Evolutionary conservation across 352 stramenopile species (phyloP).

Genomic region (Thalassiosira sp.): DNA sequence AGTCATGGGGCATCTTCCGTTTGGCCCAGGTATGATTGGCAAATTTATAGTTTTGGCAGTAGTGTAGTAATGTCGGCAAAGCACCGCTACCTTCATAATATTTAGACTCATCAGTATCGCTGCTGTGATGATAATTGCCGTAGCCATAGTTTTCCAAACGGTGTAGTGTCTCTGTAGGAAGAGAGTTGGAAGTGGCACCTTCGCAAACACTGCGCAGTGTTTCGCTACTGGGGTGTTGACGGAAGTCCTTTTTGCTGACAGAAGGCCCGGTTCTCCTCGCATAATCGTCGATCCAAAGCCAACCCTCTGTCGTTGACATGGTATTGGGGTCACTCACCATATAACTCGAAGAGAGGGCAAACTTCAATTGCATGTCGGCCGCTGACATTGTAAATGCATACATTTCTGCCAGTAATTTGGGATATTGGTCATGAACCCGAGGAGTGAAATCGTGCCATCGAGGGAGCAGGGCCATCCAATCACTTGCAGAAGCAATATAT

Average conservation of each 20-base stretch:
- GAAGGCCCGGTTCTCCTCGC: background rate
- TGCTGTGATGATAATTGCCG: conserved; percentile 21
- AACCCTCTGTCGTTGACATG: conserved; percentile 50
- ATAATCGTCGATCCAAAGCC: conserved; percentile 58
- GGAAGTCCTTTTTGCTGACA: background rate
- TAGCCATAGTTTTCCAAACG: conserved; percentile 43
- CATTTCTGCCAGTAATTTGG: conserved; percentile 70
- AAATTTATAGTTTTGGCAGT: conserved; percentile 60
- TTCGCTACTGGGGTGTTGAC: background rate
- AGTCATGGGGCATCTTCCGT: conserved; percentile 48
- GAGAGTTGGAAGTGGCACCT: conserved; percentile 24
- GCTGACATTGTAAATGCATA: conserved; percentile 68
- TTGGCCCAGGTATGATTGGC: conserved; percentile 62
- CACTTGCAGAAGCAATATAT: conserved; percentile 47
- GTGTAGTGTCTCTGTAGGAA: conserved; percentile 39
- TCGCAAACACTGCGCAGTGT: conserved; percentile 32
- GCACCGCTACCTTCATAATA: background rate
- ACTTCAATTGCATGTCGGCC: conserved; percentile 52
- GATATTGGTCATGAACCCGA: conserved; percentile 56
- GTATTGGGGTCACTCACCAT: conserved; percentile 52
- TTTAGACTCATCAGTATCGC: background rate
- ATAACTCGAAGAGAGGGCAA: conserved; percentile 42
- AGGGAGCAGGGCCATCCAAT: conserved; percentile 39
- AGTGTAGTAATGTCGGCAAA: conserved; percentile 62
- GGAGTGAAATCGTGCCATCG: conserved; percentile 50